Base-by-base conservation (phyloP, 352 stramenopile species). In the Phytophthora sp. region DNA sequence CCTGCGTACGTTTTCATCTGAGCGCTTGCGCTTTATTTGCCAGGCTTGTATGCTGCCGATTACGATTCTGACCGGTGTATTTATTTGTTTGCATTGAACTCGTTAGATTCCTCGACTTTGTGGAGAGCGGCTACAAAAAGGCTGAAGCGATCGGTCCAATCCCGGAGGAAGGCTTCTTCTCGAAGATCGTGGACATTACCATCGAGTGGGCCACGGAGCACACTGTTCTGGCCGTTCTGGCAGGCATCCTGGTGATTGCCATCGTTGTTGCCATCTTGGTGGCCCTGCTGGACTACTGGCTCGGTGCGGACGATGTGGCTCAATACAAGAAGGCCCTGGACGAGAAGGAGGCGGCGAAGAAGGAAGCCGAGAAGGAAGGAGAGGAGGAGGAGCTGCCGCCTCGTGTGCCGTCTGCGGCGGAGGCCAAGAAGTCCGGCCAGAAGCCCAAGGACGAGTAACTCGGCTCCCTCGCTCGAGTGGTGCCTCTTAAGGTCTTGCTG, bases 191-290 rank as follows among this genome's bases (percentile, higher is more conserved):
- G 12, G 82, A 91, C 57, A 73, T 60, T 5, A 70, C 75, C 11
- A 74, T 90, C 48, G 82, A 91, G 52, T 91, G 82, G 82, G 79
- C 80, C 15, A 72, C 67, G 20, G 82, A 90, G 64, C 76, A 91
- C 79, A 89, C 82, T 13, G 62, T 91, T n/a, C 26, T 82, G 59
- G 82, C 82, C 6, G 69, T 91, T 5, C 50, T 88, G 27, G 78
- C 71, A 0, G 73, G 76, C 20, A 90, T 91, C 50, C 30, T 87
- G 24, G 62, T 70, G 8, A 81, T 91, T 35, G 82, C 78, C 38
- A 69, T 90, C 34, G 67, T 91, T 23, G 80, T 90, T 39, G 82
- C 82, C 13, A 67, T 91, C 49, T 70, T 90, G 55, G 82, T 91
- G 31, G 78, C 82, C n/a, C 39, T 89, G 51, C 62, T 90, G 46